These are phyloP conservation scores for Schizosaccharomyces cryophilus DNA, from an alignment of 805 yeast species.

Conservation along the genomic window DNA sequence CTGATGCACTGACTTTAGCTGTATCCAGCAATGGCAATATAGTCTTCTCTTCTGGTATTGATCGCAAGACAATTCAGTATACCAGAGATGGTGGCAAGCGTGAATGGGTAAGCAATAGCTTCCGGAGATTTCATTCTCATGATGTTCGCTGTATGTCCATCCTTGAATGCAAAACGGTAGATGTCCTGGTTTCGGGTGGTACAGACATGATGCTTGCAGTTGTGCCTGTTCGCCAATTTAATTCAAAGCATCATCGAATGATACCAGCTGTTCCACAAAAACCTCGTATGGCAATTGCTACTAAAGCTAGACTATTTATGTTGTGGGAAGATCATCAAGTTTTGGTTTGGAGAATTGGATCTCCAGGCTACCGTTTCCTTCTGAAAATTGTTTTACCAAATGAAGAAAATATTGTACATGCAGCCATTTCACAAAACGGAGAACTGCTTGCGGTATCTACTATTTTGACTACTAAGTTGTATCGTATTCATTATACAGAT, in stretches of 20 bases:
- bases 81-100: conserved; percentile 21
- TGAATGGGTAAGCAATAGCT: conserved; percentile 50
- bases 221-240: conserved; percentile 37
- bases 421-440: conserved; percentile 41
- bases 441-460: conserved; percentile 49
- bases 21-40: conserved; percentile 20
- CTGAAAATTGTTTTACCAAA: conserved; percentile 29
- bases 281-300: conserved; percentile 27
- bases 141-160: conserved; percentile 11
- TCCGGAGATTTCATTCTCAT: conserved; percentile 59
- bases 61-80: conserved; percentile 65
- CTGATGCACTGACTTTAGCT: conserved; percentile 61
- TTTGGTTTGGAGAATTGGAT: conserved; percentile 48
- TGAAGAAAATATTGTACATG: conserved; percentile 56
- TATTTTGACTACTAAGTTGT: conserved; percentile 39
- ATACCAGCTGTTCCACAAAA: conserved; percentile 36
- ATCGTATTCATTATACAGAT: conserved; percentile 23
- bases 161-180: conserved; percentile 17
- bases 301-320: conserved; percentile 27
- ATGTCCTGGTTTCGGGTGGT: conserved; percentile 59
- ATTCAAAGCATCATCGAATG: conserved; percentile 46
- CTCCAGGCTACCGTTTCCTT: conserved; percentile 1
- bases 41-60: conserved; percentile 76
- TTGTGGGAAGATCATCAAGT: conserved; percentile 67
- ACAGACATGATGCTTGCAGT: conserved; percentile 42